Conservation (phyloP, 139 green algal genomes). For the Tetradesmus obliquus region DNA sequence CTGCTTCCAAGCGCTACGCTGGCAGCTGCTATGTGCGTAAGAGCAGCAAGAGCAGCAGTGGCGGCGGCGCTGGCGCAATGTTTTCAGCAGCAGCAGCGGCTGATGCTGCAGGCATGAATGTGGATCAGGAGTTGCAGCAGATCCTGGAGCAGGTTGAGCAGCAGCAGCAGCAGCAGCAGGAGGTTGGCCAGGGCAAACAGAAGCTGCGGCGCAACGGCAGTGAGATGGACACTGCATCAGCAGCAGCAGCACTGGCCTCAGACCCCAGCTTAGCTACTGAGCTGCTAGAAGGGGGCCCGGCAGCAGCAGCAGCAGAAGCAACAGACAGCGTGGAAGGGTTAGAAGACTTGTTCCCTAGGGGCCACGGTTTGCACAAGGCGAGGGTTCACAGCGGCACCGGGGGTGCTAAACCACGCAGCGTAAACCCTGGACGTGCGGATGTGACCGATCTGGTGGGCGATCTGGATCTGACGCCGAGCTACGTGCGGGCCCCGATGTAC, state of each 20-base stretch:
- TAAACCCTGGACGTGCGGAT: background rate
- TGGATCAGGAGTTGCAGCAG: background rate
- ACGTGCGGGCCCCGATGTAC: background rate
- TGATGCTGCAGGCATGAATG: background rate
- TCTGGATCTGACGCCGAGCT: background rate
- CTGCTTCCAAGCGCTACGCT: background rate
- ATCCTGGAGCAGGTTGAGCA: background rate
- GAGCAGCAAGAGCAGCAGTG: background rate
- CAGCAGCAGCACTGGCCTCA: background rate
- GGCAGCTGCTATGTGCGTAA: constrained; percentile 28
- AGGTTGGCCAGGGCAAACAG: background rate
- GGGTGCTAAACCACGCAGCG: background rate
- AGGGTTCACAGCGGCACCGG: background rate
- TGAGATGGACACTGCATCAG: background rate
- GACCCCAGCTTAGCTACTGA: background rate
- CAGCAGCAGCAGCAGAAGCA: constrained; percentile 15
- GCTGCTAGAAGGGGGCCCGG: background rate
- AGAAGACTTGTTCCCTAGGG: background rate
- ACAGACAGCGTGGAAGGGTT: background rate
- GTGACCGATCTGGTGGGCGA: background rate
- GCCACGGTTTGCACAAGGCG: too few relatives aligned
- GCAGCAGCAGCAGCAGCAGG: background rate
- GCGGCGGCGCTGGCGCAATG: background rate
- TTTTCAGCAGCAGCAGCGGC: background rate
- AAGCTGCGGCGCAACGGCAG: background rate